Base-by-base conservation (phyloP, 805 yeast species). In the Candida chauliodis region DNA sequence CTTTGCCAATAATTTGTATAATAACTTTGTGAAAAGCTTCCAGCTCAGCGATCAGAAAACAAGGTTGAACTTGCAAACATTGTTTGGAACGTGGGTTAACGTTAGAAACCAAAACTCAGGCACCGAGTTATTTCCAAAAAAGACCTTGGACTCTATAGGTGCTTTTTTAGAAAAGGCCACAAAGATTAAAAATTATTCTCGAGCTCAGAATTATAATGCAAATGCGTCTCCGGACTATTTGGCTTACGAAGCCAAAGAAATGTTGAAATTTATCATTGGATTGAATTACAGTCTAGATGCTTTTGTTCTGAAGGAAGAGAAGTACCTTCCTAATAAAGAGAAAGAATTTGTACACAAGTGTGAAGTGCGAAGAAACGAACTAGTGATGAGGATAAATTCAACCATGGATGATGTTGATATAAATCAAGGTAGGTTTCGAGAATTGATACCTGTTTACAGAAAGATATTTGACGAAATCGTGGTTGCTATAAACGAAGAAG, bases 81-180 rank as follows among this genome's bases (percentile, higher is more conserved):
- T 68, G 41, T 67, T 66, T 52, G 59, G 61, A 37, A 66, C 73
- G 5, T 68, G 73, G 73, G 42, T 29, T 2, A 33, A 27, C 15
- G 15, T 11, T 6, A 3, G 18, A 19, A 36, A 30, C n/a, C 15
- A 22, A 13, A 9, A 13, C 6, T 16, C 13, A 5, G 30, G 30
- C 11, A 24, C 29, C 1, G 24, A 26, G 13, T 13, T 65, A 8
- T 68, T 68, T 40, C 66, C 66, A 7, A 44, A 35, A 8, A 52
- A 50, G 1, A 47, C 58, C 1, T 42, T 68, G 13, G 44, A 38
- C 17, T 58, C 52, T 36, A 64, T 68, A 30, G 73, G 67, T 42
- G 48, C 56, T 31, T 66, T 68, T 43, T 63, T 67, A 38, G 64
- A 65, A 26, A 55, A 53, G 41, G 72, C 71, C 9, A 64, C 71